Evolutionary conservation across 352 stramenopile genomes (phyloP).

Genomic region (Phytophthora crassamura): DNA sequence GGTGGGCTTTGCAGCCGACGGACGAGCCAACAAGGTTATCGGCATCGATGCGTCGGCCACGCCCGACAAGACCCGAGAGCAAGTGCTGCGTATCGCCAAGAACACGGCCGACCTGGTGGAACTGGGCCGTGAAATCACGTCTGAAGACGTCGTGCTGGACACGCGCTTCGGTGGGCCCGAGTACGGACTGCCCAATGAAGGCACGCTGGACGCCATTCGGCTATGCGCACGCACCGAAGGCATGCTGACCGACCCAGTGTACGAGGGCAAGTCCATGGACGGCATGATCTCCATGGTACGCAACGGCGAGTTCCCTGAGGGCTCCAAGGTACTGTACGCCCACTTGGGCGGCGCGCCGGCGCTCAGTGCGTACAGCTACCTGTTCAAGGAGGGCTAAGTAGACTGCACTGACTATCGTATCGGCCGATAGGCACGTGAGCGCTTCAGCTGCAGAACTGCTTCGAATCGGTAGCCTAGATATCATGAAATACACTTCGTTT

Average conservation of each 20-base stretch:
- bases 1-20: slow-evolving; percentile 41
- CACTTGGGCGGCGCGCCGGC: slow-evolving; percentile 38
- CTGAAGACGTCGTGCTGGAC: slow-evolving; percentile 41
- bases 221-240: slow-evolving; percentile 42
- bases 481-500: slow-evolving; percentile 1
- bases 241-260: slow-evolving; percentile 46
- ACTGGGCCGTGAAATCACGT: slow-evolving; percentile 36
- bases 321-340: slow-evolving; percentile 44
- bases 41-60: slow-evolving; percentile 44
- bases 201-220: slow-evolving; percentile 42
- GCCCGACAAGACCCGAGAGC: slow-evolving; percentile 42
- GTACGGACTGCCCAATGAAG: slow-evolving; percentile 45
- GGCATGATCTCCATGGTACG: slow-evolving; percentile 47
- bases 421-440: not conserved
- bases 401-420: not conserved
- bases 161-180: slow-evolving; percentile 40
- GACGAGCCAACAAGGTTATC: slow-evolving; percentile 47
- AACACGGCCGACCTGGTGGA: slow-evolving; percentile 45
- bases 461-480: slow-evolving; percentile 2
- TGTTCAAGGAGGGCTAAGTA: slow-evolving; percentile 41
- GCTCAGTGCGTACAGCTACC: slow-evolving; percentile 47
- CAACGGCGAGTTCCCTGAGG: slow-evolving; percentile 43
- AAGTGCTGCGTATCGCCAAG: slow-evolving; percentile 42
- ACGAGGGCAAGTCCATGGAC: slow-evolving; percentile 50
- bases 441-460: slow-evolving; percentile 9